These are phyloP conservation scores for Lichtheimia hyalospora DNA, from an alignment of 371 early-diverging fungal genomes.

Conservation along the genomic window DNA sequence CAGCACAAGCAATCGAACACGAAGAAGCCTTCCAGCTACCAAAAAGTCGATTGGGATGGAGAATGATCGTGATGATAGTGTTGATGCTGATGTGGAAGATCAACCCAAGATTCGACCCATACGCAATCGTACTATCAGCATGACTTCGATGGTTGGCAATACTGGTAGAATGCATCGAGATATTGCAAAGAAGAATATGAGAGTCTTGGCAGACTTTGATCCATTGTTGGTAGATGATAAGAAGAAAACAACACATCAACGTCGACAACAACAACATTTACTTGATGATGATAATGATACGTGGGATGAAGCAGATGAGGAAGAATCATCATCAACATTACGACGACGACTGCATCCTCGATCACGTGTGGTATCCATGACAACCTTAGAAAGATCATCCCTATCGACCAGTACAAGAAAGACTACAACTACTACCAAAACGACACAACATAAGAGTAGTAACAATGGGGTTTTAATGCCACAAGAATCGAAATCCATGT, in stretches of 20 bases:
- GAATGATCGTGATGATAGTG: not conserved
- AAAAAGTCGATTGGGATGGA: not conserved
- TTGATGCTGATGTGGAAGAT: slow-evolving; percentile 2
- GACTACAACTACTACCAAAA: not conserved
- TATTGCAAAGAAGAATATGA: not conserved
- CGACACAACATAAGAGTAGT: slow-evolving; percentile 1
- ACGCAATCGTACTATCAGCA: slow-evolving; percentile 15
- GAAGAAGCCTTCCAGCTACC: not conserved
- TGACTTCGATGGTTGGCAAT: not conserved
- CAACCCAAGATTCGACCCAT: slow-evolving; percentile 9
- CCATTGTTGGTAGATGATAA: slow-evolving; percentile 8
- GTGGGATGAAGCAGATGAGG: not conserved
- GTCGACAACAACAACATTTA: not conserved
- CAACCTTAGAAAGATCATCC: not conserved
- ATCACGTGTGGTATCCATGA: slow-evolving; percentile 17
- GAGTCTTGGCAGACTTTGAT: slow-evolving; percentile 11
- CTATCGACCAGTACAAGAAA: slow-evolving; percentile 1
- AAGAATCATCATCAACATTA: not conserved
- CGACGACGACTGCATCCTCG: not conserved
- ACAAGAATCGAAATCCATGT: slow-evolving; percentile 7
- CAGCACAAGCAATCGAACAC: not conserved
- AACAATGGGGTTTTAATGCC: not conserved
- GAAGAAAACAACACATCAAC: not conserved
- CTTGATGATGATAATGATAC: slow-evolving; percentile 3
- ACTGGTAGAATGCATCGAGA: not conserved